A percentile compares a stretch with the other conserved stretches of the same genome.
Conservation (phyloP, 306 rosid species). For the Cajanus cajan region DNA sequence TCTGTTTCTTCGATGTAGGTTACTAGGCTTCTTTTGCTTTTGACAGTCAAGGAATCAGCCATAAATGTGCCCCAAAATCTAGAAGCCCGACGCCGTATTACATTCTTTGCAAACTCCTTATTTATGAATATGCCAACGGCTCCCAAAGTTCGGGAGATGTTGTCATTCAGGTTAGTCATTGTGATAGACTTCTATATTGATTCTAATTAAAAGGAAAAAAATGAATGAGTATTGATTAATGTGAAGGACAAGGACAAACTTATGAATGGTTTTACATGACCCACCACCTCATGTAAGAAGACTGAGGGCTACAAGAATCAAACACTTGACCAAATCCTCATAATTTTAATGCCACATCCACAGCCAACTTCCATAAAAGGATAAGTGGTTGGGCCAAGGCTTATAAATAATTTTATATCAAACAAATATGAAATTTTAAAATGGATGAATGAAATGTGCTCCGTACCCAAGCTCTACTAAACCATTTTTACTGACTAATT, state of each 20-base stretch:
- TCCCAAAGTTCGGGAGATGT: conserved; percentile 87
- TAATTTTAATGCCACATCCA: not conserved
- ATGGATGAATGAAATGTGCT: not conserved
- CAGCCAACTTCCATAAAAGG: not conserved
- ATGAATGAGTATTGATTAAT: not conserved
- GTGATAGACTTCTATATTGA: not conserved
- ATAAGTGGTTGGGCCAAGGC: not conserved
- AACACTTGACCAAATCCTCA: not conserved
- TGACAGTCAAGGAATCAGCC: conserved; percentile 94
- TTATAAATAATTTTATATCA: not conserved
- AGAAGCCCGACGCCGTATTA: conserved; percentile 98
- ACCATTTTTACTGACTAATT: not conserved
- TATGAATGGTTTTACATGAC: not conserved
- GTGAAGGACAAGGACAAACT: not conserved
- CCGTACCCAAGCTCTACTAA: not conserved
- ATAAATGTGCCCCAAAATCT: conserved; percentile 93
- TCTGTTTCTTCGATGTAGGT: conserved; percentile 50
- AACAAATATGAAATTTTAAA: not conserved
- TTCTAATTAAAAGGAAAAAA: not conserved
- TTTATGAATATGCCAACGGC: conserved; percentile 94
- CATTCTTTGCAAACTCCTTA: conserved; percentile 95
- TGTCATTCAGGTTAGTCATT: conserved; percentile 84
- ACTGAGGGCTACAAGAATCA: not conserved
- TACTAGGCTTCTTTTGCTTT: conserved; percentile 82
- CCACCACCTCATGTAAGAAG: not conserved